Percentiles rank a stretch among this genome's conserved stretches.
Evolutionary conservation across 1,139 yeast species (phyloP).

Genomic region (Blastobotrys raffinosifermentans): DNA sequence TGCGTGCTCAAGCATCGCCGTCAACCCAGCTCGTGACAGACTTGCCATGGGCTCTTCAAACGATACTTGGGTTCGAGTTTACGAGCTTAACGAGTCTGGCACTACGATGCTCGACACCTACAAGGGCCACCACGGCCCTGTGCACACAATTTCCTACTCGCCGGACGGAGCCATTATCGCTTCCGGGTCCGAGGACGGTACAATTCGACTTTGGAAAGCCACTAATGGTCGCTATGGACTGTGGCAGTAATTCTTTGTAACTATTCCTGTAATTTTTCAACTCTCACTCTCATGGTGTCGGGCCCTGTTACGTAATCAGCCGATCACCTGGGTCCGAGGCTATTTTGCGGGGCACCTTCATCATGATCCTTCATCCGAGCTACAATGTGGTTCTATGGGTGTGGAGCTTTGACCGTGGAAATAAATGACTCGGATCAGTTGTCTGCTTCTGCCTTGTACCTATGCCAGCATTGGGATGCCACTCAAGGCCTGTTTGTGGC

Average conservation of each 20-base stretch:
- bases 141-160: conserved; percentile 32
- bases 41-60: conserved; percentile 30
- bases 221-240: conserved; percentile 32
- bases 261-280: background rate
- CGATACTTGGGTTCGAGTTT: conserved; percentile 35
- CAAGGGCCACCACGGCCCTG: conserved; percentile 38
- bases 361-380: too few species aligned
- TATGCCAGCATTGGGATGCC: too few species aligned
- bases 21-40: conserved; percentile 22
- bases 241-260: conserved; percentile 21
- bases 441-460: too few species aligned
- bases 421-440: too few species aligned
- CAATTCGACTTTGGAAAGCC: conserved; percentile 56
- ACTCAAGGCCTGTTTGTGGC: too few species aligned
- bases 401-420: too few species aligned
- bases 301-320: too few species aligned
- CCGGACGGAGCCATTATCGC: conserved; percentile 41
- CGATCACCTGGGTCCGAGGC: background rate
- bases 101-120: conserved; percentile 27
- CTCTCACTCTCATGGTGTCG: background rate
- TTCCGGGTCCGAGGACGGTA: conserved; percentile 66
- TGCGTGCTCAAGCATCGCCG: conserved; percentile 28
- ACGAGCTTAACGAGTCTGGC: conserved; percentile 15
- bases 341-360: background rate
- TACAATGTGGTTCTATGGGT: too few species aligned